Conservation (phyloP, 106 monocot species). For the Posidonia australis region DNA sequence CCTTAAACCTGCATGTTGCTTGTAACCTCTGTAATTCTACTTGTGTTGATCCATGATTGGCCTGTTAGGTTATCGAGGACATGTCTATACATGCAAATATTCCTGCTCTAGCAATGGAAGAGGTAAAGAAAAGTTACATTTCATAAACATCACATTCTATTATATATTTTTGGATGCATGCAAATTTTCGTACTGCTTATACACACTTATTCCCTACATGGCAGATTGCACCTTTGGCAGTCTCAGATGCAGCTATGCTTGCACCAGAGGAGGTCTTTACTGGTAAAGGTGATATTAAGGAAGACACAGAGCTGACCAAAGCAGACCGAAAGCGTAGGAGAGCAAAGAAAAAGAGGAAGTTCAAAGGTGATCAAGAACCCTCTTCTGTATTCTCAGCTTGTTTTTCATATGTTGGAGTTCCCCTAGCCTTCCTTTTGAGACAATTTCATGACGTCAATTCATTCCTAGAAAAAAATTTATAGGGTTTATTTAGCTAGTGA, state of each 20-base stretch:
- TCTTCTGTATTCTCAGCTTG: neutral
- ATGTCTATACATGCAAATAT: constrained; percentile 88
- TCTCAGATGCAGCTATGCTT: constrained; percentile 94
- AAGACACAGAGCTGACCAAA: constrained; percentile 58
- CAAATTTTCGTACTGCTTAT: neutral
- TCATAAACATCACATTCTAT: neutral
- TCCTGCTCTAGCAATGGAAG: constrained; percentile 97
- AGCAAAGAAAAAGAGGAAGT: constrained; percentile 83
- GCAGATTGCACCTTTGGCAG: constrained; percentile 85
- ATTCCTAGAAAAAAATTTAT: too few species aligned
- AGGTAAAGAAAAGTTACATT: constrained; percentile 36
- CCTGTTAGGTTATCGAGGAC: constrained; percentile 76
- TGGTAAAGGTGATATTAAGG: constrained; percentile 92
- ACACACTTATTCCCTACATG: neutral
- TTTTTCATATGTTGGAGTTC: neutral
- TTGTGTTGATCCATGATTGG: neutral
- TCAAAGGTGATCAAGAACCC: constrained; percentile 50
- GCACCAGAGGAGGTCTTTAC: constrained; percentile 94
- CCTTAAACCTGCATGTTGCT: neutral
- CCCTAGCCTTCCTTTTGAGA: neutral
- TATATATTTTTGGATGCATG: neutral
- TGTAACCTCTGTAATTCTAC: neutral
- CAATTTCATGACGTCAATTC: neutral
- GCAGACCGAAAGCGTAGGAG: constrained; percentile 70
- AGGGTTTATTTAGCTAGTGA: too few species aligned